Evolutionary conservation across 106 monocot genomes (phyloP), one percentile per base, ranked within the genome.

Genomic region (Cymbidium sinense): DNA sequence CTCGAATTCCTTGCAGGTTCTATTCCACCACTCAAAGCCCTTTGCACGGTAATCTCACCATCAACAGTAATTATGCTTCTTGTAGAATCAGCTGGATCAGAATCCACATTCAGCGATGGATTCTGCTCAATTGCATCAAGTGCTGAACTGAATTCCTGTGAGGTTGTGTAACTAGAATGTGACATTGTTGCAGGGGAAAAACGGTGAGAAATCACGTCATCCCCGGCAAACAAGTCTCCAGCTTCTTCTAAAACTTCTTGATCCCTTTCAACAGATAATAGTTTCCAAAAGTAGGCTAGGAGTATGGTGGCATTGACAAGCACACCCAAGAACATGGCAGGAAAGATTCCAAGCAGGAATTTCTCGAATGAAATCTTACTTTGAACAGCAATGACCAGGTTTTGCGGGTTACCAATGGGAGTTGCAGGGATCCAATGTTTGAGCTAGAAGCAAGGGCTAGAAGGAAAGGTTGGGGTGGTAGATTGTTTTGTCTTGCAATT

Each of bases 321-420:
- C 10, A 84, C 37, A 1, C 87, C 87, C 51, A 87, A 70, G 2
- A 77, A 10, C 84, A 87, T 84, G 7, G 87, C 81, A 28, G 84
- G 87, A 23, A 87, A 78, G 43, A 87, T 50, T 13, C 87, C 84
- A 10, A 51, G 7, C 78, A 87, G 81, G 81, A 87, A 84, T 50
- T 81, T 84, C 76, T 75, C 81, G 18, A 87, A 87, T 20, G 81
- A 79, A 21, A 87, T 87, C 75, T 79, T 82, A 54, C 87, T 81
- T 74, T 84, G 87, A 36, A 87, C 72, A 36, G 87, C 87, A 8
- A 87, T 84, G 19, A 87, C 84, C n/a, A 87, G 67, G 54, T 87
- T 87, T 61, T 87, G 87, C 1, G 87, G 87, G 44, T 87, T 87
- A 20, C 87, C 87, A 34, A 87, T 87, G 12, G 87, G 87, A 47